Evolutionary conservation across 805 yeast species (phyloP), one percentile per base, ranked within the genome.

Genomic region (Starmerella apicola): DNA sequence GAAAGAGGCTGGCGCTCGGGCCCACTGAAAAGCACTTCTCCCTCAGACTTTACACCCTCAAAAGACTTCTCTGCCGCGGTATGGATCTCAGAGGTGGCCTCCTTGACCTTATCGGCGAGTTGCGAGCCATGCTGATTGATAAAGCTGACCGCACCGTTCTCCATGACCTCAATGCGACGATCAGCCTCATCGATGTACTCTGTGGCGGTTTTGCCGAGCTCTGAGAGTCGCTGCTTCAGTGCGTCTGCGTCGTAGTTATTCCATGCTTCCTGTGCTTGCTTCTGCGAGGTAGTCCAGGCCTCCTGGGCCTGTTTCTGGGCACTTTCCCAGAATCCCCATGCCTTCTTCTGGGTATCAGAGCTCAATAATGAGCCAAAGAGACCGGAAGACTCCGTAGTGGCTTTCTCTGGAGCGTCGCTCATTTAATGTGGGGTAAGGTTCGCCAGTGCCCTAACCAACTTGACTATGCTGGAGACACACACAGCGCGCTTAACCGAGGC

Each of bases 181-280:
- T 85, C 96, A 44, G 86, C 66, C 6, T 72, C 70, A 46, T 82
- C 86, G 36, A 85, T 63, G 37, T 71, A 73, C 34, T 67, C 68
- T 49, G 80, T 83, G 6, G 85, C 76, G 46, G 65, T 59, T 34
- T 44, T 53, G 47, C 56, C 59, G 45, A 53, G 48, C 28, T 53
- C 53, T n/a, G 46, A 42, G 31, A 64, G 51, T 57, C 53, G 52
- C 21, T 52, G 47, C 24, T 61, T 49, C 35, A 51, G 27, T 26
- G 29, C 36, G 42, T 37, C 51, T 12, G 23, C 15, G 37, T 47
- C 50, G 29, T 42, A 47, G 16, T 35, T 31, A 16, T 30, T 21
- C 43, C 43, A 38, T n/a, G 45, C 38, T 25, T 36, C 41, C 15
- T 40, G 39, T 7, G 50, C 50, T 32, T 45, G 46, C 26, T 43